phyloP scores from a whole-genome alignment of 345 rosid genomes.

The Hirschfeldia incana region DNA sequence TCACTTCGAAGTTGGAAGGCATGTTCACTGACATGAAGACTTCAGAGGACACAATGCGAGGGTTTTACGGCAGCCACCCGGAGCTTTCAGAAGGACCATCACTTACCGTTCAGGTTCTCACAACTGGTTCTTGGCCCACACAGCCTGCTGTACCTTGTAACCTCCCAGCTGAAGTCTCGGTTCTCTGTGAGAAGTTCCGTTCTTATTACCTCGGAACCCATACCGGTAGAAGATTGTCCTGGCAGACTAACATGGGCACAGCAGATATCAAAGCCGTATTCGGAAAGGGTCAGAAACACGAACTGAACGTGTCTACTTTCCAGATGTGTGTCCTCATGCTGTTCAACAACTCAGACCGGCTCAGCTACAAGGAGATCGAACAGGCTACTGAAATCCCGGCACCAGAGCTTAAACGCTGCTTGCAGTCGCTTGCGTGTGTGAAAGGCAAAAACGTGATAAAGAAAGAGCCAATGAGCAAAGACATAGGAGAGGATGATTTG shows the following conservation, averaged over 20 bases:
- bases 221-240: constrained; percentile 87
- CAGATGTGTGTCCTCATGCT: constrained; percentile 97
- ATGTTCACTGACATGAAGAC: constrained; percentile 99
- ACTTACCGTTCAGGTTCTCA: constrained; percentile 87
- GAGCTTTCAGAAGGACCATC: constrained; percentile 88
- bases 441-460: constrained; percentile 91
- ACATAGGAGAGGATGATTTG: constrained; percentile 81
- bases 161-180: constrained; percentile 86
- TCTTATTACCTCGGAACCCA: constrained; percentile 95
- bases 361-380: constrained; percentile 90
- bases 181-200: constrained; percentile 89
- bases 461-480: constrained; percentile 98
- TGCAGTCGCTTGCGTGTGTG: constrained; percentile 92
- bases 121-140: constrained; percentile 98
- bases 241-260: constrained; percentile 99
- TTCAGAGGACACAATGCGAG: constrained; percentile 92
- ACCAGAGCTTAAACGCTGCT: constrained; percentile 83
- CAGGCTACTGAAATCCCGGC: constrained; percentile 90
- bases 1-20: constrained; percentile 95
- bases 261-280: constrained; percentile 89
- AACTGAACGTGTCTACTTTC: constrained; percentile 93
- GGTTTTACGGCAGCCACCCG: constrained; percentile 66
- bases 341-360: constrained; percentile 78
- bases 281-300: constrained; percentile 98
- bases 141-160: constrained; percentile 83